phyloP scores from a whole-genome alignment of 441 rosid species.

The Jatropha multifida region DNA sequence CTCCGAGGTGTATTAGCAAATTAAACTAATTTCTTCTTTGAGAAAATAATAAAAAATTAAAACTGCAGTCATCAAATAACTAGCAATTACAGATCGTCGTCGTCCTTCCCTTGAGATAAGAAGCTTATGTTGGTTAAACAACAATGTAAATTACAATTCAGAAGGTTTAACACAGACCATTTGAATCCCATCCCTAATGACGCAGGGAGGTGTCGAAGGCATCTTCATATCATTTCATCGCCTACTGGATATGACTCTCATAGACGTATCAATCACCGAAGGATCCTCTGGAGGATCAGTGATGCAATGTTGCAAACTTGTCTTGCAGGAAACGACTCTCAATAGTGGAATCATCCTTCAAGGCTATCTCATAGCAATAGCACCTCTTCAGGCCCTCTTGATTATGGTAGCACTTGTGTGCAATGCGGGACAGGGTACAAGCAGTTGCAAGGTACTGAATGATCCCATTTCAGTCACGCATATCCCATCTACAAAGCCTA shows the following conservation, averaged over 20 bases:
- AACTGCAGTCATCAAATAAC: slow-evolving; percentile 12
- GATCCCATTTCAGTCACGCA: slow-evolving; percentile 84
- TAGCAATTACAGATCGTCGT: slow-evolving; percentile 9
- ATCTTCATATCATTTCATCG: slow-evolving; percentile 30
- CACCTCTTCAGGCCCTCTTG: slow-evolving; percentile 97
- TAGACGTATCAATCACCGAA: slow-evolving; percentile 85
- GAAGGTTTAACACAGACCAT: slow-evolving; percentile 4
- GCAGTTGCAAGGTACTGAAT: slow-evolving; percentile 83
- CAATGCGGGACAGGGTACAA: slow-evolving; percentile 66
- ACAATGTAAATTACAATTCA: slow-evolving; percentile 16
- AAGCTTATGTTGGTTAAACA: slow-evolving; percentile 17
- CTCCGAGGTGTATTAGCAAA: not conserved
- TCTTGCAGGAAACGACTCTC: slow-evolving; percentile 99
- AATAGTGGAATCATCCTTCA: slow-evolving; percentile 82
- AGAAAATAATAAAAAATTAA: slow-evolving; percentile 17
- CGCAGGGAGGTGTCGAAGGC: slow-evolving; percentile 16
- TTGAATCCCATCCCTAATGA: slow-evolving; percentile 18
- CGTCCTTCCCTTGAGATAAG: slow-evolving; percentile 10
- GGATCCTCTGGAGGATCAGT: slow-evolving; percentile 96
- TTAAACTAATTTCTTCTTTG: slow-evolving; percentile 9
- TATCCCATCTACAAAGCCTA: slow-evolving; percentile 97
- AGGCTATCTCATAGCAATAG: slow-evolving; percentile 92
- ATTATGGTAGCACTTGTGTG: slow-evolving; percentile 83
- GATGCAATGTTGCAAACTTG: slow-evolving; percentile 59
- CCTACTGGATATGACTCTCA: slow-evolving; percentile 89